A percentile compares a stretch with the other conserved stretches of the same genome.
Conservation (phyloP, 148 eudicot genomes). For the Fagopyrum homotropicum region DNA sequence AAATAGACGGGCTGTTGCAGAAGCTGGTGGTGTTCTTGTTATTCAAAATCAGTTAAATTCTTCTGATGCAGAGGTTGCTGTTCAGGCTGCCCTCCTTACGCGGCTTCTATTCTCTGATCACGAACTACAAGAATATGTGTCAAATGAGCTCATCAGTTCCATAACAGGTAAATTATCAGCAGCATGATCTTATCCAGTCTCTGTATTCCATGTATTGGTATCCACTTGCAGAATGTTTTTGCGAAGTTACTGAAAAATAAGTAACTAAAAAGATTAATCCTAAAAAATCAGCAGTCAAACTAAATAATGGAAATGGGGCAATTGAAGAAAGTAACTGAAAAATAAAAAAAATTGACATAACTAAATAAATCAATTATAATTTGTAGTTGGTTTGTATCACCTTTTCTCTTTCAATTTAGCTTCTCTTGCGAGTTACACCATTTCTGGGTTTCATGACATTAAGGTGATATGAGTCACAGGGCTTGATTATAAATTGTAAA, state of each 20-base stretch:
- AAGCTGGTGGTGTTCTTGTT: constrained; percentile 72
- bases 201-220: too few species aligned
- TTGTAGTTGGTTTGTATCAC: too few species aligned
- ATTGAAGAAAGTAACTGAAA: too few species aligned
- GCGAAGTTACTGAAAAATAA: too few species aligned
- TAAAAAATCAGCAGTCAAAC: too few species aligned
- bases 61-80: constrained; percentile 42
- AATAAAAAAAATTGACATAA: too few species aligned
- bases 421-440: neutral
- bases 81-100: constrained; percentile 64
- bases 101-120: constrained; percentile 64
- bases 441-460: neutral
- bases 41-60: constrained; percentile 59
- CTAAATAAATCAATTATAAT: too few species aligned
- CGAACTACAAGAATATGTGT: constrained; percentile 72
- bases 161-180: constrained; percentile 45
- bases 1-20: constrained; percentile 78
- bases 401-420: neutral
- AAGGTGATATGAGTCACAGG: too few species aligned
- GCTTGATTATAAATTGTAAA: too few species aligned
- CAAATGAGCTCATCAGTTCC: constrained; percentile 70
- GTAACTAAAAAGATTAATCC: too few species aligned
- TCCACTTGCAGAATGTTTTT: too few species aligned
- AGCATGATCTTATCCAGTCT: neutral
- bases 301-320: too few species aligned